Percentiles rank a stretch among this genome's conserved stretches.
Conservation (phyloP, 495 filamentous ascomycete species). For the Aspergillus carlsbadensis region DNA sequence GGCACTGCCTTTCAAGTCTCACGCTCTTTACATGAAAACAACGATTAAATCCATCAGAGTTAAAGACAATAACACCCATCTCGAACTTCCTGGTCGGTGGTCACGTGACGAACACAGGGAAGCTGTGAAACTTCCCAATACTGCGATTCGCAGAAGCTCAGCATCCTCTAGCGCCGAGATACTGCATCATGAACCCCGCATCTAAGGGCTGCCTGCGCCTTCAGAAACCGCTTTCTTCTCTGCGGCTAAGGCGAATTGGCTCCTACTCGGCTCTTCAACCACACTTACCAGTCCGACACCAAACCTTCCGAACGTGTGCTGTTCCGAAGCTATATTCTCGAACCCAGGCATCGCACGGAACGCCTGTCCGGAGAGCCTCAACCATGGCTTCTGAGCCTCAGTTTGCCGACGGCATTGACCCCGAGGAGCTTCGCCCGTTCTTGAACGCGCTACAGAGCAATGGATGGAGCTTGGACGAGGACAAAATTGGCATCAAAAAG, state of each 20-base stretch:
- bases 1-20: too few relatives aligned
- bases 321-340: not conserved
- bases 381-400: slow-evolving; percentile 19
- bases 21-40: too few relatives aligned
- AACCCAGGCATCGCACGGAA: not conserved
- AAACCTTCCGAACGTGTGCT: not conserved
- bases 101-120: not conserved
- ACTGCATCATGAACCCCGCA: slow-evolving; percentile 12
- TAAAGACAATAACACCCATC: too few relatives aligned
- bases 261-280: slow-evolving; percentile 3
- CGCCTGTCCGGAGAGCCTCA: slow-evolving; percentile 25
- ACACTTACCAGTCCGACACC: not conserved
- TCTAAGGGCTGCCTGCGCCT: slow-evolving; percentile 3
- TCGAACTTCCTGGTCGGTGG: not conserved
- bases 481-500: slow-evolving; percentile 40
- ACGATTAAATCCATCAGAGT: too few relatives aligned
- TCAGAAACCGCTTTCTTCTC: not conserved
- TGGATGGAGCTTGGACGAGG: slow-evolving; percentile 40
- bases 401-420: slow-evolving; percentile 39
- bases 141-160: not conserved
- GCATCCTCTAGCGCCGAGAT: not conserved
- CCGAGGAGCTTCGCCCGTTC: slow-evolving; percentile 24
- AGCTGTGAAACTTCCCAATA: not conserved
- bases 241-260: not conserved
- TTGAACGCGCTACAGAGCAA: slow-evolving; percentile 28